Evolutionary conservation across 805 yeast species (phyloP), one percentile per base, ranked within the genome.

Genomic region (Kurtzmaniella cleridarum): DNA sequence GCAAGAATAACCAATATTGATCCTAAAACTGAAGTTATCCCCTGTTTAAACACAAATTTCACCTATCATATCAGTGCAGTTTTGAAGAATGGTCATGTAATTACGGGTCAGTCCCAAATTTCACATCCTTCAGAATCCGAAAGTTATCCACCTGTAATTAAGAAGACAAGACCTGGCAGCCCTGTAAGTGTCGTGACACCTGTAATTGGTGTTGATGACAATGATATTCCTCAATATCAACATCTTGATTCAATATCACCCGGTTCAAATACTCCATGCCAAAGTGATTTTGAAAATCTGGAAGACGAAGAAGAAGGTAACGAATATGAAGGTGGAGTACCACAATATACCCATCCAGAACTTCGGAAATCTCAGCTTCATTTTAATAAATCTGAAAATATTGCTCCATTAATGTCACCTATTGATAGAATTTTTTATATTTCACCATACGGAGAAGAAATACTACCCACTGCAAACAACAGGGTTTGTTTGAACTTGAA

Each of bases 21-120:
- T n/a, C 53, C 71, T 2, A 55, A 59, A 5, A 62, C 73, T 2
- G 69, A 75, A 31, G 87, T 89, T 2, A 57, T 86, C 5, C 95
- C 96, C 0, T 88, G 95, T 44, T 65, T 89, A 30, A 87, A 84
- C 52, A 84, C 95, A 7, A 86, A 83, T 50, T 85, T 84, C 62
- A 79, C 90, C 12, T 86, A 87, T 47, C 95, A 89, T 51, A 88
- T 90, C 20, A 80, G 91, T 36, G 96, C 96, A 0, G 48, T 74
- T 23, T 65, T 90, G 32, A 63, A 65, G 27, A 76, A 86, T 57
- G 95, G 95, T 2, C 66, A 73, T 3, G 67, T 83, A 2, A 81
- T 90, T 27, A 83, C 90, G 0, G 98, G 98, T 10, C 98, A 90
- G 57, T 82, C 91, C 3, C 95, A 89, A 54, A 90, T 90, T 9